A percentile compares a stretch with the other conserved stretches of the same genome.
phyloP scores from a whole-genome alignment of 2,329 filamentous ascomycete genomes.

The Rhynchosporium graminicola region DNA sequence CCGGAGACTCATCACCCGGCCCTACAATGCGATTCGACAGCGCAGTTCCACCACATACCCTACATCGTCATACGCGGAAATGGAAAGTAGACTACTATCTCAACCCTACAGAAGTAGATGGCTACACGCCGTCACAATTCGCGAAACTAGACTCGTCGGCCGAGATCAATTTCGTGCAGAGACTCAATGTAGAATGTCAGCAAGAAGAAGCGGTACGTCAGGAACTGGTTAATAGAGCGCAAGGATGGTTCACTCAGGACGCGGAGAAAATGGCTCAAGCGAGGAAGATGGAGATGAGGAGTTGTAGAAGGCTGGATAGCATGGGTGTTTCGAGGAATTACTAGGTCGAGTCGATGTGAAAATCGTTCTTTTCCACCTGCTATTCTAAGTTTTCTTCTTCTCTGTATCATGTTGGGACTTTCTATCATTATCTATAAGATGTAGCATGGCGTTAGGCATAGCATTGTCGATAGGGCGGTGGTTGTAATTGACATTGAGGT shows the following conservation, averaged over 20 bases:
- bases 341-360: neutral
- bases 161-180: slow-evolving; percentile 70
- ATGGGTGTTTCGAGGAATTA: slow-evolving; percentile 42
- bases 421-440: neutral
- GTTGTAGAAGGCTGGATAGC: slow-evolving; percentile 56
- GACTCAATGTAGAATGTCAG: slow-evolving; percentile 72
- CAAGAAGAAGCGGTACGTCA: slow-evolving; percentile 61
- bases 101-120: slow-evolving; percentile 73
- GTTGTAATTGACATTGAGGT: neutral
- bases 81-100: slow-evolving; percentile 83
- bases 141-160: slow-evolving; percentile 74
- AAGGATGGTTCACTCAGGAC: slow-evolving; percentile 70
- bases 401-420: slow-evolving; percentile 14
- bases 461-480: slow-evolving; percentile 7
- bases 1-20: slow-evolving; percentile 54
- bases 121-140: slow-evolving; percentile 70
- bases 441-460: slow-evolving; percentile 20
- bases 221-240: slow-evolving; percentile 63
- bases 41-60: slow-evolving; percentile 69
- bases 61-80: slow-evolving; percentile 68
- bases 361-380: neutral
- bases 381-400: neutral
- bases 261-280: slow-evolving; percentile 54
- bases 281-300: slow-evolving; percentile 58
- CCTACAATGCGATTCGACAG: slow-evolving; percentile 77